A percentile compares a stretch with the other conserved stretches of the same genome.
Conservation (phyloP, 2,329 filamentous ascomycete genomes). For the Ceratocystiopsis minuta region DNA sequence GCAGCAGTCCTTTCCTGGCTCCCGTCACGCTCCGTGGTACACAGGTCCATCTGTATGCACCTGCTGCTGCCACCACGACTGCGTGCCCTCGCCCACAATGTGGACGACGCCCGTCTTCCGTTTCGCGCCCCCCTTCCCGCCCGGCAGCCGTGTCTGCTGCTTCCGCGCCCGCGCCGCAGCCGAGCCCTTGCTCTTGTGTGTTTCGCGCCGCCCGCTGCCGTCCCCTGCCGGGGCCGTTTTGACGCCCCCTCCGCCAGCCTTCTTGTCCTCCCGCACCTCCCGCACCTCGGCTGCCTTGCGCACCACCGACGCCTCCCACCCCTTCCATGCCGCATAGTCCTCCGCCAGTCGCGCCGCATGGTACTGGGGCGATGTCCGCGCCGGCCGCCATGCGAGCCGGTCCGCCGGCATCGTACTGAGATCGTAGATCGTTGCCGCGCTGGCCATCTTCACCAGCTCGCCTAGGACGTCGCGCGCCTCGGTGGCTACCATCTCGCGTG, state of each 20-base stretch:
- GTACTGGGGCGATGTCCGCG: slow-evolving; percentile 44
- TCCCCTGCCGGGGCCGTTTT: slow-evolving; percentile 7
- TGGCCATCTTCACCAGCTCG: slow-evolving; percentile 45
- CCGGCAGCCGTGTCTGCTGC: slow-evolving; percentile 32
- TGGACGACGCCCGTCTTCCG: slow-evolving; percentile 20
- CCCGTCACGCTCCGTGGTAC: not conserved
- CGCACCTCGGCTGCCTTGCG: slow-evolving; percentile 30
- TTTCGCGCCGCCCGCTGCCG: slow-evolving; percentile 10
- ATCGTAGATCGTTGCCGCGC: slow-evolving; percentile 38
- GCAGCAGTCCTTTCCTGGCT: no score
- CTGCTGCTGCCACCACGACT: slow-evolving; percentile 35
- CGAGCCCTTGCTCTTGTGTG: slow-evolving; percentile 9
- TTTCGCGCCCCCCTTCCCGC: slow-evolving; percentile 18
- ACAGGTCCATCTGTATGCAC: slow-evolving; percentile 17
- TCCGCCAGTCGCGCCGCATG: slow-evolving; percentile 47
- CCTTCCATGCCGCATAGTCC: slow-evolving; percentile 43
- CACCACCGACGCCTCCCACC: slow-evolving; percentile 37
- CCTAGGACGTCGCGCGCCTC: slow-evolving; percentile 47
- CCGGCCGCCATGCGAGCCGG: slow-evolving; percentile 39
- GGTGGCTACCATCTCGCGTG: slow-evolving; percentile 32
- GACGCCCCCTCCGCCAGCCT: slow-evolving; percentile 9
- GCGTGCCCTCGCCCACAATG: slow-evolving; percentile 27
- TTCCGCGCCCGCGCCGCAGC: slow-evolving; percentile 23
- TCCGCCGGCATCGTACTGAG: slow-evolving; percentile 19
- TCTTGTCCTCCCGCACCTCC: no score